Conservation (phyloP, 2,329 filamentous ascomycete genomes). For the Ophiocordyceps camponoti-leonardi region DNA sequence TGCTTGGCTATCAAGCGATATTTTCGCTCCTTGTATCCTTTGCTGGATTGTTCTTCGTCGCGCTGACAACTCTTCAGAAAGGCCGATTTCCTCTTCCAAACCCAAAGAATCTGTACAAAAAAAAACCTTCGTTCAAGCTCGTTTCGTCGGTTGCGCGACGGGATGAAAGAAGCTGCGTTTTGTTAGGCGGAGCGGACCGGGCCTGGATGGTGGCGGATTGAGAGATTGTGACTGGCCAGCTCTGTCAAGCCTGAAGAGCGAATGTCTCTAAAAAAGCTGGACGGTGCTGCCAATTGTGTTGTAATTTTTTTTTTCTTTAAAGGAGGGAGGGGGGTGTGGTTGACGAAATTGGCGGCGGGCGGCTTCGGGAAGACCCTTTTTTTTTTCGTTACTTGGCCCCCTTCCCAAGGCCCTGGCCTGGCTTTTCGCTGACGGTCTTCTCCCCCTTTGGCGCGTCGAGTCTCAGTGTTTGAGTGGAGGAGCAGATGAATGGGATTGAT, state of each 20-base stretch:
- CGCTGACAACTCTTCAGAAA: too few species aligned
- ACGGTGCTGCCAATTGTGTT: neutral
- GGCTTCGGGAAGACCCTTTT: slow-evolving; percentile 4
- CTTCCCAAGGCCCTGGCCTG: slow-evolving; percentile 2
- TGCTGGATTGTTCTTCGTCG: neutral
- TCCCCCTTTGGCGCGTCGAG: slow-evolving; percentile 6
- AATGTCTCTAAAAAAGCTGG: neutral
- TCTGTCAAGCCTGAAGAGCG: slow-evolving; percentile 1
- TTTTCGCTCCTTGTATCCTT: neutral
- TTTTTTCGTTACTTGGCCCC: slow-evolving; percentile 1
- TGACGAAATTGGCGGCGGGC: slow-evolving; percentile 4
- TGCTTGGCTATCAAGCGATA: neutral
- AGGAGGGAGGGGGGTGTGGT: neutral
- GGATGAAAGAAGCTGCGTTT: neutral
- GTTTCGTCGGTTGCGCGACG: neutral
- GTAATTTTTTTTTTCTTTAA: neutral
- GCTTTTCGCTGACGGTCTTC: slow-evolving; percentile 3
- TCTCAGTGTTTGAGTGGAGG: slow-evolving; percentile 17
- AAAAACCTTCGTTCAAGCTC: neutral
- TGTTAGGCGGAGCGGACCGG: slow-evolving; percentile 5
- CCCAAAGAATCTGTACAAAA: too few species aligned
- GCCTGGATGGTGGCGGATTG: slow-evolving; percentile 4
- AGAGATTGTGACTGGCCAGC: slow-evolving; percentile 7
- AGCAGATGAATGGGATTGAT: slow-evolving; percentile 23
- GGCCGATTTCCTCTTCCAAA: too few species aligned